These are phyloP conservation scores for Dalbergia cultrata DNA, from an alignment of 306 rosid species.

Conservation along the genomic window DNA sequence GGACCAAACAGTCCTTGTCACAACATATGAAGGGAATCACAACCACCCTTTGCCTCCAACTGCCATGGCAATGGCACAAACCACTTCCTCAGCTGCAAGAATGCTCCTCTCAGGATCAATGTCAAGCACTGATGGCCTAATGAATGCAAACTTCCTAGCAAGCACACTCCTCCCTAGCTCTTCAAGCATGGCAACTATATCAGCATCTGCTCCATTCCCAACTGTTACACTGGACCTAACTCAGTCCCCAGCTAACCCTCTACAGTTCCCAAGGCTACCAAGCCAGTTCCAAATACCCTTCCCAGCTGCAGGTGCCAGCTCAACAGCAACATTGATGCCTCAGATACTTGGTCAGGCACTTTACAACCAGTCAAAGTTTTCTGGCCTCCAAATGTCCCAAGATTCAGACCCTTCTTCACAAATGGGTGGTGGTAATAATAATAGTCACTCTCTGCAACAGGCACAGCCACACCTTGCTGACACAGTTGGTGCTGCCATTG, in stretches of 20 bases:
- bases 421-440: slow-evolving; percentile 22
- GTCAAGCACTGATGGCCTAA: slow-evolving; percentile 70
- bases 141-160: slow-evolving; percentile 66
- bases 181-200: slow-evolving; percentile 84
- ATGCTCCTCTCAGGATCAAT: slow-evolving; percentile 86
- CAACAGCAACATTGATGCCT: slow-evolving; percentile 58
- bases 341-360: slow-evolving; percentile 66
- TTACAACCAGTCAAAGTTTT: slow-evolving; percentile 68
- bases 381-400: slow-evolving; percentile 75
- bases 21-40: slow-evolving; percentile 93
- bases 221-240: slow-evolving; percentile 89
- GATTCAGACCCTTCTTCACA: slow-evolving; percentile 44
- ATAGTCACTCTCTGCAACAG: slow-evolving; percentile 22
- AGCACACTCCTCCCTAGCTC: slow-evolving; percentile 71
- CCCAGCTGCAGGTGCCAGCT: slow-evolving; percentile 49
- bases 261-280: slow-evolving; percentile 54
- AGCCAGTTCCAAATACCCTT: slow-evolving; percentile 62
- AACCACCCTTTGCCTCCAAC: slow-evolving; percentile 85
- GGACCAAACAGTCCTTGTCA: slow-evolving; percentile 68
- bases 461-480: slow-evolving; percentile 44
- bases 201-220: slow-evolving; percentile 93
- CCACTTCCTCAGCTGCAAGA: slow-evolving; percentile 78
- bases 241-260: slow-evolving; percentile 58
- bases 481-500: slow-evolving; percentile 69
- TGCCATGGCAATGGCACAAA: slow-evolving; percentile 85